phyloP scores from a whole-genome alignment of 129 eudicot genomes.

The Oenanthe sinensis region DNA sequence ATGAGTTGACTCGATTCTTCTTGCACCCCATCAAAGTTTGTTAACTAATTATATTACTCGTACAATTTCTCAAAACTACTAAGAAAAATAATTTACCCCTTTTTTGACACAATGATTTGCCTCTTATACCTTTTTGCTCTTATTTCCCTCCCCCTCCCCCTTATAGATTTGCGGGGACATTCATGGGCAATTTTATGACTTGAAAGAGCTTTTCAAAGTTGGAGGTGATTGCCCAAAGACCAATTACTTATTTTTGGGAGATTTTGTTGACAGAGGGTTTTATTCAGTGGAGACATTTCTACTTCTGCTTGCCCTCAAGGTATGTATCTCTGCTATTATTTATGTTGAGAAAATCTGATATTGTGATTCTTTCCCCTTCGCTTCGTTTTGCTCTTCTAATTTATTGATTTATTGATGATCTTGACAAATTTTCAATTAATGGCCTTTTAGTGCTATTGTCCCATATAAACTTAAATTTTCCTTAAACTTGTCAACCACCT shows the following conservation, averaged over 20 bases:
- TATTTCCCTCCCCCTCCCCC: background rate
- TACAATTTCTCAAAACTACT: background rate
- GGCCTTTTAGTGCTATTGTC: background rate
- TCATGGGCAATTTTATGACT: slow-evolving; percentile 97
- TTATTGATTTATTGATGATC: background rate
- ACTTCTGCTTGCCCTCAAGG: slow-evolving; percentile 96
- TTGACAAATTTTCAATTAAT: background rate
- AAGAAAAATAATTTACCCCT: background rate
- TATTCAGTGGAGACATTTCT: slow-evolving; percentile 97
- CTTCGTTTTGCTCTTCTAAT: background rate
- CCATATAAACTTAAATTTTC: background rate
- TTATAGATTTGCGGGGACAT: slow-evolving; percentile 93
- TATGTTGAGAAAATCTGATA: background rate
- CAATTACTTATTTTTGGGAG: slow-evolving; percentile 97
- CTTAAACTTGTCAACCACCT: background rate
- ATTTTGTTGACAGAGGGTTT: slow-evolving; percentile 98
- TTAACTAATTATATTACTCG: background rate
- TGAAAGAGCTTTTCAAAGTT: slow-evolving; percentile 98
- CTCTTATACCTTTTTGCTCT: slow-evolving; percentile 6
- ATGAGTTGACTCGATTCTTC: background rate
- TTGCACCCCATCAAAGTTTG: background rate
- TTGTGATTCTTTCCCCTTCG: background rate
- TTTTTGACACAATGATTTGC: slow-evolving; percentile 5
- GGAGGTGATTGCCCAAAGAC: slow-evolving; percentile 99
- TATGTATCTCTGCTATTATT: background rate